A percentile compares a stretch with the other conserved stretches of the same genome.
phyloP scores from a whole-genome alignment of 2,329 filamentous ascomycete genomes.

The Chaetomiaceae sp. region DNA sequence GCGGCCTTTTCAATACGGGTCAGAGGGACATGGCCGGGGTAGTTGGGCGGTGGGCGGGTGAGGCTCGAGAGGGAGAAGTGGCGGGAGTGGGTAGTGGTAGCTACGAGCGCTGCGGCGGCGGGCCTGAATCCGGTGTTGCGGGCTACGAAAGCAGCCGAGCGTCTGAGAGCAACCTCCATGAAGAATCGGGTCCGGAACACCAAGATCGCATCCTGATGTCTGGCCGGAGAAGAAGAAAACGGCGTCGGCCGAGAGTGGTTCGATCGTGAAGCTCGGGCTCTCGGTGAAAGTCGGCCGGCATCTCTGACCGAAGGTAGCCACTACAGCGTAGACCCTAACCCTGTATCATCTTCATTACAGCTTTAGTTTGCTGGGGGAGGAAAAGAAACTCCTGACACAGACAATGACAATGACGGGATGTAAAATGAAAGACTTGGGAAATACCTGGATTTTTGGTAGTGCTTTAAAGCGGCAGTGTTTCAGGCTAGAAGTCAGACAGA shows the following conservation, averaged over 20 bases:
- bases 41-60: constrained; percentile 79
- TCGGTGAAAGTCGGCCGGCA: constrained; percentile 12
- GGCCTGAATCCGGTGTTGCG: constrained; percentile 15
- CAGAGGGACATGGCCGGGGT: constrained; percentile 88
- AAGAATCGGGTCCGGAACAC: constrained; percentile 7
- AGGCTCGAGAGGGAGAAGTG: constrained; percentile 82
- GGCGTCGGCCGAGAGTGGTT: constrained; percentile 15
- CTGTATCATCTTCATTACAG: too few relatives aligned
- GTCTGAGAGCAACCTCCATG: constrained; percentile 27
- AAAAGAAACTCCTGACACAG: too few relatives aligned
- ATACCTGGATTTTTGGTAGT: too few relatives aligned
- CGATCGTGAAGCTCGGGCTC: constrained; percentile 18
- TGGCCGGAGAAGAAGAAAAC: not conserved
- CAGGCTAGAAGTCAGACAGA: too few relatives aligned
- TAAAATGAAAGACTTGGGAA: too few relatives aligned
- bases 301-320: not conserved
- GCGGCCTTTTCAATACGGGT: constrained; percentile 70
- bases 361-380: too few relatives aligned
- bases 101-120: not conserved
- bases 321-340: constrained; percentile 2
- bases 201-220: constrained; percentile 12
- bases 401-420: too few relatives aligned
- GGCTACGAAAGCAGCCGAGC: constrained; percentile 19
- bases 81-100: constrained; percentile 9
- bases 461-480: too few relatives aligned